A percentile compares a stretch with the other conserved stretches of the same genome.
Evolutionary conservation across 176 grass and related monocot species (phyloP).

Genomic region (Pontederia paniculata): DNA sequence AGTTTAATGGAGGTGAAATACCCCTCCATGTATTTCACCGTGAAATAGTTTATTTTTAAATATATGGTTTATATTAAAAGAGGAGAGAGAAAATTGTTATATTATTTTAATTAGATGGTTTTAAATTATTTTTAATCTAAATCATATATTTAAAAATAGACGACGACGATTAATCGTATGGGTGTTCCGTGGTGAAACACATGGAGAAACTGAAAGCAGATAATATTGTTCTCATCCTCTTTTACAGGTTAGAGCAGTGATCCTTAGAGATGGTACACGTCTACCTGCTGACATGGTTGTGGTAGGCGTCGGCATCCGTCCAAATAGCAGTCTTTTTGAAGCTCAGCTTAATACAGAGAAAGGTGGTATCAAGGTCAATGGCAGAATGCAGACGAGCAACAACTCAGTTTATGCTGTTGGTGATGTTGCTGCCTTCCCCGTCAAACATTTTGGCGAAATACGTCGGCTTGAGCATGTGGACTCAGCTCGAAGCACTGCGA

Average conservation of each 20-base stretch:
- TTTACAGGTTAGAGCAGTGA: conserved; percentile 61
- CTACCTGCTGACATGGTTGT: conserved; percentile 79
- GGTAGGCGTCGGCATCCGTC: conserved; percentile 81
- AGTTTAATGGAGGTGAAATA: no score
- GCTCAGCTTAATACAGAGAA: conserved; percentile 62
- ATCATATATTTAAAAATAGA: no score
- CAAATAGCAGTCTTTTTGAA: conserved; percentile 79
- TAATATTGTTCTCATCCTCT: conserved; percentile 1
- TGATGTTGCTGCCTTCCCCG: conserved; percentile 69
- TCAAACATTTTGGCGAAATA: conserved; percentile 61
- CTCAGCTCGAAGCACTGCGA: conserved; percentile 74
- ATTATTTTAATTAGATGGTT: no score
- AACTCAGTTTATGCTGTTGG: conserved; percentile 79
- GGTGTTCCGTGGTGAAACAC: no score
- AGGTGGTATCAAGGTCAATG: conserved; percentile 88
- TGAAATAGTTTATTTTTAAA: no score
- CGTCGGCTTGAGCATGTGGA: conserved; percentile 87
- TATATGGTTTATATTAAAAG: no score
- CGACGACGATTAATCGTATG: no score
- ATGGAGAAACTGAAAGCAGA: no score
- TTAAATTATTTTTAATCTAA: no score
- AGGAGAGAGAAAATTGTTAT: no score
- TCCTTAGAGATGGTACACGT: conserved; percentile 63
- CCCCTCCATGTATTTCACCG: no score
- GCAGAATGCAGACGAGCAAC: conserved; percentile 70